Base-by-base conservation (phyloP, 257 asterid species). In the Solanum microdontum region DNA sequence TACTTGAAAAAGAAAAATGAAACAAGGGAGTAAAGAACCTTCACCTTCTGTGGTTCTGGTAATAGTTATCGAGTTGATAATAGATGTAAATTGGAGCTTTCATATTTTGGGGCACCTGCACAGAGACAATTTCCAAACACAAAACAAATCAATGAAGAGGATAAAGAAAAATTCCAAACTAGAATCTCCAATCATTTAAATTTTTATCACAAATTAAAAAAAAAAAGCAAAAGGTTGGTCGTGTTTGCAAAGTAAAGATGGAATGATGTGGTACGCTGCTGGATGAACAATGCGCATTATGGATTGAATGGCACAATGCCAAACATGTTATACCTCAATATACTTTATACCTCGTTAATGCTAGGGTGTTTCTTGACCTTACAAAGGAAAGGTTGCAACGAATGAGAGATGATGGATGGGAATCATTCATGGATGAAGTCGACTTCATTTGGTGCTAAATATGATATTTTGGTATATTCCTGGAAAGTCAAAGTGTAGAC, bases 21-120 rank as follows among this genome's bases (percentile, higher is more conserved):
- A 79, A 64, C 87, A 23, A 37, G 51, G 74, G 45, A 69, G 73
- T 72, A 39, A n/a, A 60, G n/a, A 86, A 24, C 8, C 45, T 36
- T 88, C 88, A 94, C 98, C 98, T 92, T 84, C 96, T 91, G 89
- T 95, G 97, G 89, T 95, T 95, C 92, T 95, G 98, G 90, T 94
- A 95, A 94, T 92, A 93, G 89, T 93, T 94, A 88, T 95, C 97
- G 68, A 95, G 97, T 92, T 95, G 97, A 92, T 95, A 95, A 88
- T 95, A 95, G 84, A 95, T 39, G 79, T 90, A 91, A 86, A 94
- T 93, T 87, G 98, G 98, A 91, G 95, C 94, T 89, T 91, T 94
- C 98, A 95, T 94, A 83, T 88, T 82, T 88, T 93, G 90, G 80
- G 89, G 94, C 84, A 94, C 92, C 96, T 95, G 87, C 37, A 88